These are phyloP conservation scores for Malus hybrid DNA, from an alignment of 331 rosid genomes.

Conservation along the genomic window DNA sequence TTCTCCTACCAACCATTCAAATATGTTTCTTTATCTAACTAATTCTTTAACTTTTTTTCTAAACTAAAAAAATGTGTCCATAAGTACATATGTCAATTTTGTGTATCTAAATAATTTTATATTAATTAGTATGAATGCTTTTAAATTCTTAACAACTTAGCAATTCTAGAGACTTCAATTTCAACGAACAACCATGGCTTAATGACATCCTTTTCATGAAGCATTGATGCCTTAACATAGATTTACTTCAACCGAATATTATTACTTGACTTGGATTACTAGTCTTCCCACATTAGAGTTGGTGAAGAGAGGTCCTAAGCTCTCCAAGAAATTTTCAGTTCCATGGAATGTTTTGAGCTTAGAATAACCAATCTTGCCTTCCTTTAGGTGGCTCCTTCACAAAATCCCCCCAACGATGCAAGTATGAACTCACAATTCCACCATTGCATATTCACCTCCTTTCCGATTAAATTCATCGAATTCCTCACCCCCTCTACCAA, in stretches of 20 bases:
- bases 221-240: no score
- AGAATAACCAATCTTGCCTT: constrained; percentile 34
- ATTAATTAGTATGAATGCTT: no score
- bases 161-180: not conserved
- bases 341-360: constrained; percentile 35
- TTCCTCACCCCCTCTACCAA: constrained; percentile 51
- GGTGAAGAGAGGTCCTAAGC: constrained; percentile 40
- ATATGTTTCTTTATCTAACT: not conserved
- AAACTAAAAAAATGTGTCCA: no score
- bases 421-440: constrained; percentile 31
- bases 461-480: constrained; percentile 53
- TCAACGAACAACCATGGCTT: not conserved
- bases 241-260: no score
- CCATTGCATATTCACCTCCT: constrained; percentile 53
- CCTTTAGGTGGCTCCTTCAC: constrained; percentile 26
- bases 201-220: not conserved
- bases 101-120: no score
- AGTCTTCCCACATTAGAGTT: constrained; percentile 48
- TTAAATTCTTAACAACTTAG: no score
- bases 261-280: constrained; percentile 32
- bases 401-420: constrained; percentile 50
- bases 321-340: constrained; percentile 35
- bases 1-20: not conserved
- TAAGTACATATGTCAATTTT: no score
- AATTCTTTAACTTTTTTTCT: not conserved